phyloP scores from a whole-genome alignment of 495 filamentous ascomycete genomes.

The Xylaria nigripes region DNA sequence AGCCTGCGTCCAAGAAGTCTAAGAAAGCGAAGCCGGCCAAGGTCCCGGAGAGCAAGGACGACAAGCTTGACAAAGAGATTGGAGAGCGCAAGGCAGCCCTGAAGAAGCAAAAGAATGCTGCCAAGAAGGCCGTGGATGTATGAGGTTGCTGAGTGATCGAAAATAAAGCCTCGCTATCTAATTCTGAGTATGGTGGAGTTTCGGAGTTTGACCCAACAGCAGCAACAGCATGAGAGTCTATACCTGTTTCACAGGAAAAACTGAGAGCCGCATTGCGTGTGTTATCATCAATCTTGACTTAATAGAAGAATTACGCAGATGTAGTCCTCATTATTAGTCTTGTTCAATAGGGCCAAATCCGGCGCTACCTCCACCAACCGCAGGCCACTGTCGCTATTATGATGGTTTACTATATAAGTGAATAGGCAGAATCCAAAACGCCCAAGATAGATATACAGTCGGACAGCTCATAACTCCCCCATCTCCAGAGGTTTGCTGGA shows the following conservation, averaged over 20 bases:
- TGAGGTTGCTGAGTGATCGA: constrained; percentile 8
- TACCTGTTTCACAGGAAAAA: constrained; percentile 11
- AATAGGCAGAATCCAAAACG: background rate
- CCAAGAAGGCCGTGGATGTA: constrained; percentile 48
- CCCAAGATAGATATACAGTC: constrained; percentile 6
- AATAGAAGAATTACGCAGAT: background rate
- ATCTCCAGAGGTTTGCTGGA: constrained; percentile 6
- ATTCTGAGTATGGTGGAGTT: constrained; percentile 13
- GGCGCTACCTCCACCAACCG: background rate
- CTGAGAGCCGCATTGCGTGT: background rate
- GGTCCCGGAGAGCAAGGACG: constrained; percentile 41
- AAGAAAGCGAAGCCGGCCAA: constrained; percentile 46
- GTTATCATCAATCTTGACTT: background rate
- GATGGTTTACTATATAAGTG: background rate
- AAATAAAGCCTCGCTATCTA: constrained; percentile 11
- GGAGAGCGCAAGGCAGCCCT: constrained; percentile 51
- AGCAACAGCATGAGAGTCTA: constrained; percentile 20
- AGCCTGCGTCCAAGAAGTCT: constrained; percentile 36
- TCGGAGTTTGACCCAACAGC: constrained; percentile 27
- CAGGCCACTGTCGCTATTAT: background rate
- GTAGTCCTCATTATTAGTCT: background rate
- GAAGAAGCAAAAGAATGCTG: constrained; percentile 49
- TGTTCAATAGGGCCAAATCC: too few species aligned
- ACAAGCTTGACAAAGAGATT: constrained; percentile 52
- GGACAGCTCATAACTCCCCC: constrained; percentile 20